A percentile compares a stretch with the other conserved stretches of the same genome.
phyloP scores from a whole-genome alignment of 2,329 filamentous ascomycete genomes.

The Ceratocystis ficicola region DNA sequence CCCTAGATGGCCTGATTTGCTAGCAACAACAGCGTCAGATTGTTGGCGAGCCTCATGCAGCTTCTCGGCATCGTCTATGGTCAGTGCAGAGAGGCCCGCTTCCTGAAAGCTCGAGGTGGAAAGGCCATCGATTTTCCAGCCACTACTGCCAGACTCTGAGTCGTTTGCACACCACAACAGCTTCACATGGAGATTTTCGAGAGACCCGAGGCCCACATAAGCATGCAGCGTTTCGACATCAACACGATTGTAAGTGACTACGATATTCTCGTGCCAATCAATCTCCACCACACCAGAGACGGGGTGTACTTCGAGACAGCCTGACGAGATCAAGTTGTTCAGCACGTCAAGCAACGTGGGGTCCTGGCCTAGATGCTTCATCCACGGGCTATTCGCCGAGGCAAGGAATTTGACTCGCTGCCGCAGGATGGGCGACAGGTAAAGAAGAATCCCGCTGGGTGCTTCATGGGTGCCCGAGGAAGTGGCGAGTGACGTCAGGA shows the following conservation, averaged over 20 bases:
- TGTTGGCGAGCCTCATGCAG: not conserved
- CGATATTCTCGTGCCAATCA: conserved; percentile 47
- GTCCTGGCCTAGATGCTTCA: conserved; percentile 49
- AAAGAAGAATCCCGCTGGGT: conserved; percentile 43
- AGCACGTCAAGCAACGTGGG: conserved; percentile 62
- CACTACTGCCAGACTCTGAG: conserved; percentile 46
- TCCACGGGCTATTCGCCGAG: conserved; percentile 25
- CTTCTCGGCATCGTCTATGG: conserved; percentile 12
- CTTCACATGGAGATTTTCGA: conserved; percentile 36
- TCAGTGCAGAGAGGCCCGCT: conserved; percentile 31
- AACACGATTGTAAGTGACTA: conserved; percentile 52
- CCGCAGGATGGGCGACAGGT: conserved; percentile 53
- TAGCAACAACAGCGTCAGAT: conserved; percentile 17
- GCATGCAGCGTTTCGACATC: conserved; percentile 66
- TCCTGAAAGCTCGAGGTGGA: conserved; percentile 13
- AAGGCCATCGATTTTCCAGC: conserved; percentile 58
- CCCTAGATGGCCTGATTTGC: conserved; percentile 15
- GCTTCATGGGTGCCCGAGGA: conserved; percentile 47
- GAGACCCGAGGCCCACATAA: conserved; percentile 41
- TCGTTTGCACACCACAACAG: conserved; percentile 60
- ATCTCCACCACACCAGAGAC: conserved; percentile 69
- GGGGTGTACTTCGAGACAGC: conserved; percentile 65
- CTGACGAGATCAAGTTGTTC: conserved; percentile 41
- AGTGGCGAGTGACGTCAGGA: conserved; percentile 48
- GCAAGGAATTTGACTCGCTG: conserved; percentile 56